These are phyloP conservation scores for Mycena maculata DNA, from an alignment of 768 basidiomycete genomes.

Conservation along the genomic window DNA sequence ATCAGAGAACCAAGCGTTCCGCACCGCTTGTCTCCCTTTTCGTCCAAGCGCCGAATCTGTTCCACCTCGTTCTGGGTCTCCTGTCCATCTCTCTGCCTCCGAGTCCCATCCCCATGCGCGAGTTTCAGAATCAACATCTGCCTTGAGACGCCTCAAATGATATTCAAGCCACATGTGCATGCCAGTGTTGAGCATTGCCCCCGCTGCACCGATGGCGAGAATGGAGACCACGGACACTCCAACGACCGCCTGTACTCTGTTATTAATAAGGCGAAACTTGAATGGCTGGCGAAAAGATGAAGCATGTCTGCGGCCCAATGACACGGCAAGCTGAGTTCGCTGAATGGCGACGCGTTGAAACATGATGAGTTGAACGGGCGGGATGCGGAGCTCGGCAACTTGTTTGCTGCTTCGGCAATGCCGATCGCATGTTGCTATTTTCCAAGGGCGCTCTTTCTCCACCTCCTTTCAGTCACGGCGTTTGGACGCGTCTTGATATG, in stretches of 20 bases:
- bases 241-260: constrained; percentile 58
- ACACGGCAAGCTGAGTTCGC: not conserved
- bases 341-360: not conserved
- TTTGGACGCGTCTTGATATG: no score
- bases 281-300: constrained; percentile 42
- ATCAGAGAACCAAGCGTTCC: constrained; percentile 79
- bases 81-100: constrained; percentile 72
- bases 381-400: no score
- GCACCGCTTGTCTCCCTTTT: constrained; percentile 68
- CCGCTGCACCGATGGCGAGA: constrained; percentile 48
- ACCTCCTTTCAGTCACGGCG: no score
- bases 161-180: constrained; percentile 46
- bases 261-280: constrained; percentile 48
- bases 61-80: constrained; percentile 62
- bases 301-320: constrained; percentile 9
- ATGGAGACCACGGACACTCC: constrained; percentile 62
- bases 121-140: constrained; percentile 57
- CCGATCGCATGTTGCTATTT: no score
- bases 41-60: constrained; percentile 80
- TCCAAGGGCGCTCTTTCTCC: no score
- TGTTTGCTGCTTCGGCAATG: not conserved
- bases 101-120: constrained; percentile 76
- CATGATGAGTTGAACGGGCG: no score
- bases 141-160: constrained; percentile 56
- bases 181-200: not conserved